Evolutionary conservation across 441 rosid species (phyloP).

Genomic region (Hura crepitans): DNA sequence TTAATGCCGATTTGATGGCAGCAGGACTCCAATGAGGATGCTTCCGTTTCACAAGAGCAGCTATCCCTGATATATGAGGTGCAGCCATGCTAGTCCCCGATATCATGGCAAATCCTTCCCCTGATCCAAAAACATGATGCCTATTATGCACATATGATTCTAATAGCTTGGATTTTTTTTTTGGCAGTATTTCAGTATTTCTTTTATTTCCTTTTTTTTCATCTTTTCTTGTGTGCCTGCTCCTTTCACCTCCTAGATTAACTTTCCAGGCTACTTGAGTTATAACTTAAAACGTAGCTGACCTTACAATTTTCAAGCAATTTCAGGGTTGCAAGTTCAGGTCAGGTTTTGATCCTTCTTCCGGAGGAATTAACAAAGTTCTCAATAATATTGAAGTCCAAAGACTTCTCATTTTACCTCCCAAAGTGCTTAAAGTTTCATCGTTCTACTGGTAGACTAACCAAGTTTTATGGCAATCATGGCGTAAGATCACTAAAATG

Average conservation of each 20-base stretch:
- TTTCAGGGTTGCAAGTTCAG: background rate
- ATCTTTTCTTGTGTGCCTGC: background rate
- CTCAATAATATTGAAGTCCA: background rate
- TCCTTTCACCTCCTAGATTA: background rate
- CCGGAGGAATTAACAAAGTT: background rate
- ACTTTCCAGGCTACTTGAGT: background rate
- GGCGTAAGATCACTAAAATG: background rate
- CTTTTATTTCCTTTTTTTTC: background rate
- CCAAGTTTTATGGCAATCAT: conserved; percentile 6
- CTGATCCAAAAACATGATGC: conserved; percentile 39
- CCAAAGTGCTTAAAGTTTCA: conserved; percentile 3
- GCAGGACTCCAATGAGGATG: conserved; percentile 98
- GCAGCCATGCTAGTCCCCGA: conserved; percentile 99
- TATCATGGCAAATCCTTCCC: conserved; percentile 90
- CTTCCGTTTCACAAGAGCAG: conserved; percentile 92
- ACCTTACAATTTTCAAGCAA: background rate
- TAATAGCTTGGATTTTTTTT: background rate
- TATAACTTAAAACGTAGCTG: background rate
- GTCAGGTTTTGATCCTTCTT: background rate
- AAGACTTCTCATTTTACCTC: background rate
- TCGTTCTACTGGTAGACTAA: conserved; percentile 7
- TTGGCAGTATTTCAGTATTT: background rate
- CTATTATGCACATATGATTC: background rate
- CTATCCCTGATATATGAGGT: conserved; percentile 97
- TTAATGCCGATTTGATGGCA: conserved; percentile 86